A percentile compares a stretch with the other conserved stretches of the same genome.
These are phyloP conservation scores for Ciborinia camelliae DNA, from an alignment of 2,329 filamentous ascomycete species.

Conservation along the genomic window DNA sequence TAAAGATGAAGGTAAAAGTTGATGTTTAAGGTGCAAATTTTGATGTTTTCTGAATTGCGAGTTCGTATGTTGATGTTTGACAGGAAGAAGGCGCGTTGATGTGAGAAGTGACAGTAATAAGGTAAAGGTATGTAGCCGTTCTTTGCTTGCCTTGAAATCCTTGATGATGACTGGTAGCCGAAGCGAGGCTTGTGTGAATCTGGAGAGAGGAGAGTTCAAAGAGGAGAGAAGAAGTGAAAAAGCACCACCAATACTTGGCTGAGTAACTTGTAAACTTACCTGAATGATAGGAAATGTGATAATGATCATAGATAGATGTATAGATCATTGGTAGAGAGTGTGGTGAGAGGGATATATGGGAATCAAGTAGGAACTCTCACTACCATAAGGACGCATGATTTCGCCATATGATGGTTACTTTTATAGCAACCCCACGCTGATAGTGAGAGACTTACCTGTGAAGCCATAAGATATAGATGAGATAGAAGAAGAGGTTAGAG, in stretches of 20 bases:
- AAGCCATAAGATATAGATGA: neutral
- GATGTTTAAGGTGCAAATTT: conserved; percentile 20
- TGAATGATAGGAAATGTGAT: neutral
- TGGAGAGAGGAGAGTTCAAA: conserved; percentile 2
- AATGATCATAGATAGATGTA: neutral
- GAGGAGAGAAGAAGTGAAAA: conserved; percentile 15
- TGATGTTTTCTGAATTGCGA: conserved; percentile 11
- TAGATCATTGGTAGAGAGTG: neutral
- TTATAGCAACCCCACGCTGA: conserved; percentile 15
- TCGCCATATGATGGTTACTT: conserved; percentile 16
- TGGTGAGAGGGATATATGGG: neutral
- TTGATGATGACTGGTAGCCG: conserved; percentile 17
- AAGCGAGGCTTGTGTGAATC: conserved; percentile 20
- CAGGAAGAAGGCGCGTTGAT: conserved; percentile 17
- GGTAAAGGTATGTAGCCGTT: conserved; percentile 18
- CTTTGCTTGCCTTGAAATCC: conserved; percentile 17
- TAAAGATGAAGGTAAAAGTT: conserved; percentile 21
- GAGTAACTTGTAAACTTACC: conserved; percentile 6
- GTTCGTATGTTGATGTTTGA: conserved; percentile 21
- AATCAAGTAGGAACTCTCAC: conserved; percentile 6
- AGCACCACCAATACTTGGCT: conserved; percentile 15
- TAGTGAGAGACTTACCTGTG: conserved; percentile 13
- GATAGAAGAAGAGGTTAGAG: neutral
- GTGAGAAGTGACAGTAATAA: conserved; percentile 11
- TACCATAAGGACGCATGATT: conserved; percentile 11